Base-by-base conservation (phyloP, 164 flowering plant genomes). In the Chimonanthus salicifolius region DNA sequence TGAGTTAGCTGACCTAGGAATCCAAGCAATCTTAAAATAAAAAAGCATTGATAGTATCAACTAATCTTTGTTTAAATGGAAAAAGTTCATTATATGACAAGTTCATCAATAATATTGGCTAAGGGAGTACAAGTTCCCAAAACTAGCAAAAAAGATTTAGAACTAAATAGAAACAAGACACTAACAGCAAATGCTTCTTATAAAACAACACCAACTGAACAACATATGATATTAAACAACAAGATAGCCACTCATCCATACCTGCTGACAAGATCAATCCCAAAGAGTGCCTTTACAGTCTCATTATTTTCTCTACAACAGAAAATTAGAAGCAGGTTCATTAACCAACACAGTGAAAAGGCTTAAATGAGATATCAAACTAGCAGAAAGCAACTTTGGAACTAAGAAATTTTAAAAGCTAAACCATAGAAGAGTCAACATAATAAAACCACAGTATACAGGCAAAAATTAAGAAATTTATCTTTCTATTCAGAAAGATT, bases 201-300 rank as follows among this genome's bases (percentile, higher is more conserved):
- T n/a, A 49, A 47, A 68, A 7, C 70, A 68, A 15, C 51, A 15
- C 68, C 9, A 13, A 45, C 68, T 45, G n/a, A 7, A 44, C 58
- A 7, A 64, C n/a, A 43, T 21, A 64, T 48, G 58, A 62, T 10
- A 58, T 21, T 10, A 69, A 5, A 49, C 18, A 58, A 63, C n/a
- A 7, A 7, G 6, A 7, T 33, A 10, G 66, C 5, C 47, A 66
- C 21, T 63, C 10, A 62, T 43, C 44, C 67, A 46, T 80, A 95
- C 99, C 99, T 93, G 91, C 97, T 95, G 67, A 85, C 84, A 80
- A 95, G 91, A 64, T 95, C 94, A 68, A 90, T 80, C 48, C 98
- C 97, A 76, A 95, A 95, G 69, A 93, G 94, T 47, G 71, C 77
- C 83, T 91, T 95, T 83, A 93, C 83, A 21, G 88, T 49, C 72